These are phyloP conservation scores for Vaccinium vitisidaea DNA, from an alignment of 148 eudicot species.

Conservation along the genomic window DNA sequence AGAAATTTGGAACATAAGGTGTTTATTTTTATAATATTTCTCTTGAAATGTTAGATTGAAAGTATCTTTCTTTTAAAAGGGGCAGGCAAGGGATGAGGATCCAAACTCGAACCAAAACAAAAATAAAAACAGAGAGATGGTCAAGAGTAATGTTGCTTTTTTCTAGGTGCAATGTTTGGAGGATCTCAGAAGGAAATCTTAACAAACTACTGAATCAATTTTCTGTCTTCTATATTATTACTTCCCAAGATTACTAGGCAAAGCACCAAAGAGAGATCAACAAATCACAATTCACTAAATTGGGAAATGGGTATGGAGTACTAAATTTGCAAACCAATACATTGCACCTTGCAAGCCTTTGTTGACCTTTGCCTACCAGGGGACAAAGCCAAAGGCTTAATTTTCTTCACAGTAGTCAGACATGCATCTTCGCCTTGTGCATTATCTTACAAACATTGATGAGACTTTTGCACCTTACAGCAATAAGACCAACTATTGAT, in stretches of 20 bases:
- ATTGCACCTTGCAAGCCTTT: neutral
- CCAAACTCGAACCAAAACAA: neutral
- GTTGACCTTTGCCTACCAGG: neutral
- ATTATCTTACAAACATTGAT: too few relatives aligned
- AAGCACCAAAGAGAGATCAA: slow-evolving; percentile 10
- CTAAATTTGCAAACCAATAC: neutral
- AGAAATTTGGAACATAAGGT: too few relatives aligned
- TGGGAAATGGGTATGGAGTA: neutral
- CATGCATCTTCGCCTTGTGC: too few relatives aligned
- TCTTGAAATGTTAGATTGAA: too few relatives aligned
- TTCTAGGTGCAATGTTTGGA: neutral
- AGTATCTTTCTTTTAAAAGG: neutral
- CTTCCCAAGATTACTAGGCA: neutral
- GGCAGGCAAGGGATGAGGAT: neutral
- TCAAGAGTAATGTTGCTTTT: neutral
- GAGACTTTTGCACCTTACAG: too few relatives aligned
- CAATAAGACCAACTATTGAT: too few relatives aligned
- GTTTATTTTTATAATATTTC: too few relatives aligned
- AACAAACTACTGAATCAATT: neutral
- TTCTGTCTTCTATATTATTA: neutral
- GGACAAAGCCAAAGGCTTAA: neutral
- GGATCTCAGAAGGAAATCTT: neutral
- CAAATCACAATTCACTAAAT: neutral
- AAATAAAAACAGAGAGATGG: neutral
- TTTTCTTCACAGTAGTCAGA: too few relatives aligned